Evolutionary conservation across 2,329 filamentous ascomycete species (phyloP).

Genomic region (Pseudohalonectria lignicola): DNA sequence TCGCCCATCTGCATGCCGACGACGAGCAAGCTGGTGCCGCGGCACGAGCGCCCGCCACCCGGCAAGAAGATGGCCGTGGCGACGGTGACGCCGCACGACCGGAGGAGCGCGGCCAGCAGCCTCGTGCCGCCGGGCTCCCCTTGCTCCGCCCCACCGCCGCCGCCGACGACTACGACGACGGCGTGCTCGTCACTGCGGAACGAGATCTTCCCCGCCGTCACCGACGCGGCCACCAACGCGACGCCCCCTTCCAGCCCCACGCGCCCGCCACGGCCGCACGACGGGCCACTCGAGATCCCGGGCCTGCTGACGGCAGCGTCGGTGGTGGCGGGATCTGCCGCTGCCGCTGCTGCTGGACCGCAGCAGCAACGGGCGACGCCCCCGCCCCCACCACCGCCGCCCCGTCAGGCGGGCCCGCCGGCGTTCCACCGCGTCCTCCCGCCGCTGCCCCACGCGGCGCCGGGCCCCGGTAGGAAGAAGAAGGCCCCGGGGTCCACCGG

Average conservation of each 20-base stretch:
- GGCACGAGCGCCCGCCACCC: slow-evolving; percentile 19
- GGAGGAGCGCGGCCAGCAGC: too few relatives aligned
- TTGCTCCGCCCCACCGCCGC: background rate
- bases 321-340: too few relatives aligned
- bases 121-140: too few relatives aligned
- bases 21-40: slow-evolving; percentile 22
- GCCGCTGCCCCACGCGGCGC: background rate
- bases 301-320: slow-evolving; percentile 7
- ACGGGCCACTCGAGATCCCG: slow-evolving; percentile 20
- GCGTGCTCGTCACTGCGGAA: slow-evolving; percentile 13
- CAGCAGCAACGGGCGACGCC: too few relatives aligned
- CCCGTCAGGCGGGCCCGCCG: too few relatives aligned
- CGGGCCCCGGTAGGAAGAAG: background rate
- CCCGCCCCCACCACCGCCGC: background rate
- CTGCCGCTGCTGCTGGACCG: too few relatives aligned
- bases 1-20: slow-evolving; percentile 26
- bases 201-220: slow-evolving; percentile 13
- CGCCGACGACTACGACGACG: slow-evolving; percentile 1
- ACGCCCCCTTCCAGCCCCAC: slow-evolving; percentile 18
- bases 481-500: too few relatives aligned
- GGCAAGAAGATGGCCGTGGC: too few relatives aligned
- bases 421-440: background rate
- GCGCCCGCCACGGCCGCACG: slow-evolving; percentile 23
- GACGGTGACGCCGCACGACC: too few relatives aligned
- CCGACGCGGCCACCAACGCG: background rate